Evolutionary conservation across 2,329 filamentous ascomycete genomes (phyloP).

Genomic region (Fonsecaea pugnacius): DNA sequence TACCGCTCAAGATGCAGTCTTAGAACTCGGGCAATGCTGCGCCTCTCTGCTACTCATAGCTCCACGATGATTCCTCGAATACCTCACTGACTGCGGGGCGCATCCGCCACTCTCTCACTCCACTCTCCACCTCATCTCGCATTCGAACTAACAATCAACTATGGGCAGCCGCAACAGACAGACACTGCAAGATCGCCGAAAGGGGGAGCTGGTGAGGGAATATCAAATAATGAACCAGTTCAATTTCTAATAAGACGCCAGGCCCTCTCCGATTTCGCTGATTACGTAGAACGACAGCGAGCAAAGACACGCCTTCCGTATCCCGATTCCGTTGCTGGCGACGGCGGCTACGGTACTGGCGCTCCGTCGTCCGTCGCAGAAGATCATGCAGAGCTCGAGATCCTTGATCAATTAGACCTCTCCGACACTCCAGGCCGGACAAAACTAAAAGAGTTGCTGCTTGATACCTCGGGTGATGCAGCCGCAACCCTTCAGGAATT

Average conservation of each 20-base stretch:
- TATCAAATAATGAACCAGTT: slow-evolving; percentile 13
- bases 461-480: slow-evolving; percentile 59
- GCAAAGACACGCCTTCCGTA: slow-evolving; percentile 52
- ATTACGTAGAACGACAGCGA: slow-evolving; percentile 96
- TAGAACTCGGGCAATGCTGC: slow-evolving; percentile 23
- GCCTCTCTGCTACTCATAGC: not conserved
- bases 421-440: slow-evolving; percentile 70
- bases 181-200: slow-evolving; percentile 76
- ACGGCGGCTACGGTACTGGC: slow-evolving; percentile 49
- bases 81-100: slow-evolving; percentile 47
- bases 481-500: slow-evolving; percentile 68
- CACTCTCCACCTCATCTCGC: slow-evolving; percentile 12
- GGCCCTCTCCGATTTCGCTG: slow-evolving; percentile 93
- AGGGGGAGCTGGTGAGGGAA: slow-evolving; percentile 76
- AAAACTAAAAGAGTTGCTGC: slow-evolving; percentile 75
- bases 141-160: slow-evolving; percentile 29
- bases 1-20: slow-evolving; percentile 11
- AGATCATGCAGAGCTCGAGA: slow-evolving; percentile 86
- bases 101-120: slow-evolving; percentile 34
- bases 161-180: slow-evolving; percentile 64
- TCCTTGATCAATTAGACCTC: slow-evolving; percentile 77
- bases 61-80: slow-evolving; percentile 51
- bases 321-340: slow-evolving; percentile 45
- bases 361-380: slow-evolving; percentile 49
- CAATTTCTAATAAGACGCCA: slow-evolving; percentile 39